A percentile compares a stretch with the other conserved stretches of the same genome.
Evolutionary conservation across 768 basidiomycete genomes (phyloP).

Genomic region (Trametes cingulata): DNA sequence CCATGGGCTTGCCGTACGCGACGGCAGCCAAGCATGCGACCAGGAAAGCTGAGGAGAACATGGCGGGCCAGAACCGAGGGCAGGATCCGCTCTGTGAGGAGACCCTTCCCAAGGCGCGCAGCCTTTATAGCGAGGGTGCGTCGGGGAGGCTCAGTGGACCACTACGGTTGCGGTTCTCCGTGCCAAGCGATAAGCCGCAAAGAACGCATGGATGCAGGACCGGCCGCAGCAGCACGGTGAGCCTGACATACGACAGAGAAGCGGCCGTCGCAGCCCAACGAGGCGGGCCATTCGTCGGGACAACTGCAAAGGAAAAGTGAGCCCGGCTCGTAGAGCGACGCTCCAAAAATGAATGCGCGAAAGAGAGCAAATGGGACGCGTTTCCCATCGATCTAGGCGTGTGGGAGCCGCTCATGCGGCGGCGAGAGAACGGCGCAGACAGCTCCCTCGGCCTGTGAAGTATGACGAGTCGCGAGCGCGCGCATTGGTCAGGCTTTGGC

Average conservation of each 20-base stretch:
- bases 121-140: neutral
- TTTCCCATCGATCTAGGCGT: conserved; percentile 6
- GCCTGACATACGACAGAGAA: conserved; percentile 1
- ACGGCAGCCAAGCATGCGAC: conserved; percentile 24
- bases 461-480: neutral
- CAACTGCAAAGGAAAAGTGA: conserved; percentile 2
- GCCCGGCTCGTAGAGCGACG: neutral
- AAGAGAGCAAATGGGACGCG: neutral
- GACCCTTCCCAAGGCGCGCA: neutral
- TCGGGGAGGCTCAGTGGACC: neutral
- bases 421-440: conserved; percentile 12
- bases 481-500: conserved; percentile 1
- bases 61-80: conserved; percentile 7
- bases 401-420: conserved; percentile 16
- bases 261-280: neutral
- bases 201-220: neutral
- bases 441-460: conserved; percentile 7
- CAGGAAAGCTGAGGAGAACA: conserved; percentile 25
- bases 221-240: conserved; percentile 8
- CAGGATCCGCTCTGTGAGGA: conserved; percentile 3
- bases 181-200: conserved; percentile 11
- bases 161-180: neutral
- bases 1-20: conserved; percentile 26
- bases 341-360: conserved; percentile 8
- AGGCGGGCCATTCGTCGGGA: conserved; percentile 9